A percentile compares a stretch with the other conserved stretches of the same genome.
Conservation (phyloP, 495 filamentous ascomycete species). For the Penicillium cataractarum region DNA sequence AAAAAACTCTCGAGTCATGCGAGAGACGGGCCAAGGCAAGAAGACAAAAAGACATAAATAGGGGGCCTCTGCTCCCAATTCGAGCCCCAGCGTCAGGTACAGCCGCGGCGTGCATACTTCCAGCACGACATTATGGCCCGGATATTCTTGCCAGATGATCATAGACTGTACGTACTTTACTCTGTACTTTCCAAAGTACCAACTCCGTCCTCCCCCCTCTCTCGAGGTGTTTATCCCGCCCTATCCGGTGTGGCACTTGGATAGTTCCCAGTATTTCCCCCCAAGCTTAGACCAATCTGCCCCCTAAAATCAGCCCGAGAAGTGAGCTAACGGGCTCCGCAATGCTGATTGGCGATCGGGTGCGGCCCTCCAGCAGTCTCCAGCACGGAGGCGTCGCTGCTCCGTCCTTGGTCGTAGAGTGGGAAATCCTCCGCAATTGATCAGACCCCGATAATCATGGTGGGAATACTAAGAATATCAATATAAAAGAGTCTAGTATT, state of each 20-base stretch:
- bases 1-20: background rate
- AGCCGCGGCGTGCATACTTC: slow-evolving; percentile 3
- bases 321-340: slow-evolving; percentile 7
- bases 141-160: too few relatives aligned
- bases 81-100: background rate
- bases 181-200: background rate
- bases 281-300: background rate
- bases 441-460: too few relatives aligned
- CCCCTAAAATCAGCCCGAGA: background rate
- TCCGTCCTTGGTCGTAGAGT: background rate
- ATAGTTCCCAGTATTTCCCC: background rate
- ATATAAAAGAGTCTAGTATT: background rate
- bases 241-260: background rate
- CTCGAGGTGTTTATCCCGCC: slow-evolving; percentile 1
- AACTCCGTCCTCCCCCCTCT: background rate
- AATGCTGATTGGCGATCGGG: slow-evolving; percentile 7
- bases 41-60: background rate
- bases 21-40: background rate
- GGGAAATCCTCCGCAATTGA: background rate
- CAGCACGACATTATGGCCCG: slow-evolving; percentile 1
- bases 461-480: too few relatives aligned
- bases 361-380: slow-evolving; percentile 6
- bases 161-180: background rate
- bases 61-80: background rate
- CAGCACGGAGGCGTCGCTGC: background rate